A percentile compares a stretch with the other conserved stretches of the same genome.
Evolutionary conservation across 148 eudicot genomes (phyloP).

Genomic region (Heliosperma pusillum): DNA sequence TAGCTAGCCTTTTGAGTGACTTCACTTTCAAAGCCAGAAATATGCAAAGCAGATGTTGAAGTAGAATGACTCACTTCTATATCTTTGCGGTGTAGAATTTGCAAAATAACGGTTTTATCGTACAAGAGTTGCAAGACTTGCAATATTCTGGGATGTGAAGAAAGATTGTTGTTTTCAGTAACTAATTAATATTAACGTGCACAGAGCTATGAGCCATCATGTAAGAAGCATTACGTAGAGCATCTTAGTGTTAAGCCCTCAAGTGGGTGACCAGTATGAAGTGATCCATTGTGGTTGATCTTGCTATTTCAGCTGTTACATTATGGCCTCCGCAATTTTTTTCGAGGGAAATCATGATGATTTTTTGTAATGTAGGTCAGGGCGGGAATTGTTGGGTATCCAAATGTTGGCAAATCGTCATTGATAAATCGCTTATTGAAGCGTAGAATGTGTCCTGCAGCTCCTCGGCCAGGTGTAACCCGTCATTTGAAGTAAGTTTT

Average conservation of each 20-base stretch:
- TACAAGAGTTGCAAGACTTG: background rate
- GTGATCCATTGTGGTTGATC: background rate
- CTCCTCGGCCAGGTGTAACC: conserved; percentile 98
- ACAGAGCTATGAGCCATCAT: background rate
- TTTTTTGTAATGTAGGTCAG: conserved; percentile 62
- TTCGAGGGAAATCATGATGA: conserved; percentile 10
- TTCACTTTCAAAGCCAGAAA: background rate
- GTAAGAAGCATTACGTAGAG: background rate
- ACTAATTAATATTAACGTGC: background rate
- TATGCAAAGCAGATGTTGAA: background rate
- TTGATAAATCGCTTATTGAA: conserved; percentile 91
- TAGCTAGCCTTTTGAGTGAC: background rate
- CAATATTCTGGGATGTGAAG: background rate
- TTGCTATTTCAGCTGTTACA: background rate
- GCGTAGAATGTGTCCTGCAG: conserved; percentile 94
- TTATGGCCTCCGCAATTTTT: background rate
- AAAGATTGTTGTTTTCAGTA: background rate
- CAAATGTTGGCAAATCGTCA: conserved; percentile 99
- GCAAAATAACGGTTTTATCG: background rate
- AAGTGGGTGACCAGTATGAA: background rate
- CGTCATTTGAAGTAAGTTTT: conserved; percentile 66
- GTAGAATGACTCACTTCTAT: background rate
- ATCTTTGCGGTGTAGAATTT: background rate
- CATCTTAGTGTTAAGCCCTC: conserved; percentile 2
- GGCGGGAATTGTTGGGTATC: conserved; percentile 98